These are phyloP conservation scores for Euclidium syriacum DNA, from an alignment of 345 rosid genomes.

Conservation along the genomic window DNA sequence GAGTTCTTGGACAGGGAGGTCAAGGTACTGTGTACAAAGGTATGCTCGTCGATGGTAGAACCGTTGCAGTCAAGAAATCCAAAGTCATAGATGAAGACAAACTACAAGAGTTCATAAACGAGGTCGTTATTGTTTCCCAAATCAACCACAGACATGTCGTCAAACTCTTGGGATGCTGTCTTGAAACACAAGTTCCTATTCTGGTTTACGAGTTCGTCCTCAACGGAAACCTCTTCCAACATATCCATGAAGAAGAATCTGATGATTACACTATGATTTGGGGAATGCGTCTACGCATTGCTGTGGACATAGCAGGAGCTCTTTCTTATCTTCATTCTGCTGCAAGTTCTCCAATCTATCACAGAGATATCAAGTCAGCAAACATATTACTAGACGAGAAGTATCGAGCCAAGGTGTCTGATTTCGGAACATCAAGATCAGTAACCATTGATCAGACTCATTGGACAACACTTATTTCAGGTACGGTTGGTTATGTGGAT, in stretches of 20 bases:
- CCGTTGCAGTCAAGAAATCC: conserved; percentile 46
- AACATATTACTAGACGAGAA: conserved; percentile 23
- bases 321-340: conserved; percentile 35
- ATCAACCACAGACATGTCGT: conserved; percentile 42
- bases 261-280: conserved; percentile 25
- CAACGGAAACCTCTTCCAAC: conserved; percentile 41
- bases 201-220: conserved; percentile 39
- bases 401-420: conserved; percentile 25
- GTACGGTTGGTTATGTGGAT: conserved; percentile 25
- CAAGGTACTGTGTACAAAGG: conserved; percentile 45
- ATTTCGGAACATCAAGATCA: conserved; percentile 30
- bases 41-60: conserved; percentile 20
- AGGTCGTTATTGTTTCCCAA: conserved; percentile 41
- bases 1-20: conserved; percentile 40
- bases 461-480: conserved; percentile 17
- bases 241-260: conserved; percentile 26
- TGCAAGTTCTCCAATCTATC: conserved; percentile 35
- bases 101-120: conserved; percentile 44
- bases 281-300: conserved; percentile 34
- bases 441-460: conserved; percentile 29
- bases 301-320: conserved; percentile 31
- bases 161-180: conserved; percentile 42
- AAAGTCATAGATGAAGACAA: conserved; percentile 36
- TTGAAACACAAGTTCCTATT: conserved; percentile 45
- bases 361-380: conserved; percentile 37